Conservation (phyloP, 179 eudicot genomes). For the Spergularia azorica region DNA sequence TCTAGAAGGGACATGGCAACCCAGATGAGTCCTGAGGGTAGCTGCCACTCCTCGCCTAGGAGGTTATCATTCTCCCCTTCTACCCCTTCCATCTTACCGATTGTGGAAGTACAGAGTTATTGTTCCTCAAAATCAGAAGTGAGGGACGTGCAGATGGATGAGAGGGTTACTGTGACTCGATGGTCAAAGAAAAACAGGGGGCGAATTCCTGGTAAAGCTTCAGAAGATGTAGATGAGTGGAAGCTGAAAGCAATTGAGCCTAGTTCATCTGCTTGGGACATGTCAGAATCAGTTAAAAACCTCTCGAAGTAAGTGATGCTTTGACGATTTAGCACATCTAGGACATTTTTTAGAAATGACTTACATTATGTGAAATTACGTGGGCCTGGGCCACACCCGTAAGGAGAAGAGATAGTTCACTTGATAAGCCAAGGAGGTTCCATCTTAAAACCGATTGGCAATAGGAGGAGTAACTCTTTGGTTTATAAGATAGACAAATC, state of each 20-base stretch:
- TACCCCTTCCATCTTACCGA: slow-evolving; percentile 52
- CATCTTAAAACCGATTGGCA: too few relatives aligned
- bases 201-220: slow-evolving; percentile 42
- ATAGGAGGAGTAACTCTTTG: too few relatives aligned
- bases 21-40: slow-evolving; percentile 89
- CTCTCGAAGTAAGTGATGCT: slow-evolving; percentile 60
- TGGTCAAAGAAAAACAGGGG: slow-evolving; percentile 69
- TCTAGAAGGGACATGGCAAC: slow-evolving; percentile 95
- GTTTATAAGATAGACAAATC: too few relatives aligned
- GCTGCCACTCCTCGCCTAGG: slow-evolving; percentile 63
- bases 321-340: neutral
- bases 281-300: slow-evolving; percentile 56
- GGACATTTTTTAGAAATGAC: neutral
- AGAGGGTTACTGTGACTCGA: slow-evolving; percentile 68
- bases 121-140: slow-evolving; percentile 56
- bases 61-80: slow-evolving; percentile 54
- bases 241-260: slow-evolving; percentile 57
- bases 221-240: slow-evolving; percentile 63
- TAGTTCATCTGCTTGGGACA: slow-evolving; percentile 65
- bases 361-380: too few relatives aligned
- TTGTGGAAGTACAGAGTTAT: slow-evolving; percentile 51
- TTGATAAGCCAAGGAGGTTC: too few relatives aligned
- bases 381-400: too few relatives aligned
- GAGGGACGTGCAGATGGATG: slow-evolving; percentile 88
- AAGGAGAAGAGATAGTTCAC: too few relatives aligned